Percentiles rank a stretch among this genome's conserved stretches.
Conservation (phyloP, 345 rosid species). For the Linum trigynum region DNA sequence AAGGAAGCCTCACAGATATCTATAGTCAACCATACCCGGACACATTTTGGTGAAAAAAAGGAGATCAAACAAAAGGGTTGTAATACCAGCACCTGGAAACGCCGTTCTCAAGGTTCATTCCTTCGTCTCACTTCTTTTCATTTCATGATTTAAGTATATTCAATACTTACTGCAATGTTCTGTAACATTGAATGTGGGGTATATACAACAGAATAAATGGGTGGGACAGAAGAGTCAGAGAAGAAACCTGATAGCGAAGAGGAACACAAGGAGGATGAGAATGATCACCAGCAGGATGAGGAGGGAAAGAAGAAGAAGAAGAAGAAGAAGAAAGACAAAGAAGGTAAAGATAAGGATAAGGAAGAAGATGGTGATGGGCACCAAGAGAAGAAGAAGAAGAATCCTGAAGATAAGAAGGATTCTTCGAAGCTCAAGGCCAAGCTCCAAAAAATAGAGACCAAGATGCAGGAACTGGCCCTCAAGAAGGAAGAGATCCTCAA, state of each 20-base stretch:
- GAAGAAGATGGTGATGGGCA: constrained; percentile 16
- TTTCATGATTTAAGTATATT: too few species aligned
- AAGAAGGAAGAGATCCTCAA: constrained; percentile 53
- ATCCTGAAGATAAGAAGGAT: constrained; percentile 63
- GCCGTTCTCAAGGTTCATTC: too few species aligned
- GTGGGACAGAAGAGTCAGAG: constrained; percentile 24
- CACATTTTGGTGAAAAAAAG: too few species aligned
- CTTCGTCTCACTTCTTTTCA: too few species aligned
- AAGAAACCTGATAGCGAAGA: constrained; percentile 9
- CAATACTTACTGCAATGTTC: too few species aligned
- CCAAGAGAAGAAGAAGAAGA: constrained; percentile 43
- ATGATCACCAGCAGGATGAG: constrained; percentile 17
- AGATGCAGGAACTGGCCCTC: constrained; percentile 40
- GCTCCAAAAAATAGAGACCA: constrained; percentile 51
- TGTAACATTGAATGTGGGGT: too few species aligned
- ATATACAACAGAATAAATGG: constrained; percentile 13
- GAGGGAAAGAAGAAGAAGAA: constrained; percentile 29
- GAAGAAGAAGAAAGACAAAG: constrained; percentile 24
- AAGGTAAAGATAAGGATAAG: constrained; percentile 32
- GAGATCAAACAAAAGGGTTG: too few species aligned
- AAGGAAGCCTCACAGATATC: too few species aligned
- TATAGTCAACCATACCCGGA: too few species aligned
- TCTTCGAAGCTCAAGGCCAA: constrained; percentile 53
- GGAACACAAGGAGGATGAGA: constrained; percentile 14
- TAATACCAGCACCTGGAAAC: too few species aligned